A percentile compares a stretch with the other conserved stretches of the same genome.
Evolutionary conservation across 352 stramenopile species (phyloP).

Genomic region (Phytophthora cajani): DNA sequence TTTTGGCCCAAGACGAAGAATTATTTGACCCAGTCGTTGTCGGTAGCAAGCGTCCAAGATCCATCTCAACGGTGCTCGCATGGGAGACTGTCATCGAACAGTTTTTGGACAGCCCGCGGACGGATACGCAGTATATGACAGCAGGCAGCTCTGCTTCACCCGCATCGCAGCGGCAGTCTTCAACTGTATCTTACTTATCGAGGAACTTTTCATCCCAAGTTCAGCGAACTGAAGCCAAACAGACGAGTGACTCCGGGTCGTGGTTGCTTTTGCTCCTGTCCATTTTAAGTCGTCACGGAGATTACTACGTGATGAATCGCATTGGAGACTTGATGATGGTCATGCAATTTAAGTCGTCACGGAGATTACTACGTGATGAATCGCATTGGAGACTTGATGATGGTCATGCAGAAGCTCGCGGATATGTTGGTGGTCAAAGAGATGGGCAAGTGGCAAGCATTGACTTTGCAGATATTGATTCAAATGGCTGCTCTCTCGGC

Average conservation of each 20-base stretch:
- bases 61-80: slow-evolving; percentile 34
- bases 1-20: slow-evolving; percentile 21
- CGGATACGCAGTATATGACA: slow-evolving; percentile 31
- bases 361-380: slow-evolving; percentile 62
- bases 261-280: slow-evolving; percentile 61
- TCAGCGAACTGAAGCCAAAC: slow-evolving; percentile 34
- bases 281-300: slow-evolving; percentile 53
- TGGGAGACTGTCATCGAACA: slow-evolving; percentile 59
- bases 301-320: slow-evolving; percentile 59
- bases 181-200: slow-evolving; percentile 38
- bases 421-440: slow-evolving; percentile 56
- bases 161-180: slow-evolving; percentile 28
- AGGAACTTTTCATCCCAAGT: slow-evolving; percentile 23
- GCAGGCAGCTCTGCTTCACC: slow-evolving; percentile 26
- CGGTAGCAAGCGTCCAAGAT: slow-evolving; percentile 39
- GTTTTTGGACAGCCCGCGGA: slow-evolving; percentile 37
- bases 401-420: slow-evolving; percentile 52
- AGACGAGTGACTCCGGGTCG: slow-evolving; percentile 40
- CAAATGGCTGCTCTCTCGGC: slow-evolving; percentile 54
- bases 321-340: slow-evolving; percentile 69
- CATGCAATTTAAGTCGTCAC: slow-evolving; percentile 54
- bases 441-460: slow-evolving; percentile 54
- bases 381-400: slow-evolving; percentile 67
- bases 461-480: slow-evolving; percentile 56
- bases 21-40: slow-evolving; percentile 25